Conservation (phyloP, 805 yeast species). For the Saccharomycopsis olivae region DNA sequence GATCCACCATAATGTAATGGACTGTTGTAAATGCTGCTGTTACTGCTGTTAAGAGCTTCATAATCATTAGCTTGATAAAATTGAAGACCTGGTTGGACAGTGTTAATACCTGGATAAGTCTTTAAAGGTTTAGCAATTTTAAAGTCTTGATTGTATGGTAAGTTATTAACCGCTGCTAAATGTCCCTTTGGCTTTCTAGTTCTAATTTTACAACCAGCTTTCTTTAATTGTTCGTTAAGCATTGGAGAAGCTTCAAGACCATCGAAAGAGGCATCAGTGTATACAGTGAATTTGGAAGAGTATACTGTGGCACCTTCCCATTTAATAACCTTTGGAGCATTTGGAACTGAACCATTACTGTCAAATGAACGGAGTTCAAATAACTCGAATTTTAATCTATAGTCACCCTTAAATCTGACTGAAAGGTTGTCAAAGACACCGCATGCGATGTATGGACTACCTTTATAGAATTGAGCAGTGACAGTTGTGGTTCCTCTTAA, state of each 20-base stretch:
- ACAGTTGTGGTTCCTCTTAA: conserved; percentile 18
- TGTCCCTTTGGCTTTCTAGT: conserved; percentile 17
- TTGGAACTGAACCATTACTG: neutral
- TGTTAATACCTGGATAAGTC: neutral
- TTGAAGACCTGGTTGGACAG: neutral
- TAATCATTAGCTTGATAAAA: neutral
- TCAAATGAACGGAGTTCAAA: conserved; percentile 14
- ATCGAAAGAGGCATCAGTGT: conserved; percentile 18
- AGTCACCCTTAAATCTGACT: conserved; percentile 17
- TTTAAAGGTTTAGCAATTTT: conserved; percentile 6
- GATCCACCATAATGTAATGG: neutral
- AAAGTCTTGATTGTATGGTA: conserved; percentile 2
- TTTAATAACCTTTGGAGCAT: conserved; percentile 11
- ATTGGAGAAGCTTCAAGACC: conserved; percentile 18
- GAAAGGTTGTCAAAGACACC: conserved; percentile 18
- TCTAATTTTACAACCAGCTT: conserved; percentile 19
- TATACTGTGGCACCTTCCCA: conserved; percentile 14
- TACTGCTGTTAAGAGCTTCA: neutral
- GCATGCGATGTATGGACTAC: conserved; percentile 18
- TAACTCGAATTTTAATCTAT: conserved; percentile 16
- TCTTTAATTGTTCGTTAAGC: conserved; percentile 18
- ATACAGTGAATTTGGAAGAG: conserved; percentile 16
- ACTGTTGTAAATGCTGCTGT: neutral
- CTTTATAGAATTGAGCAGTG: conserved; percentile 15
- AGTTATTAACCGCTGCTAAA: neutral